Evolutionary conservation across 345 rosid species (phyloP).

Genomic region (Hibiscus tridactylites): DNA sequence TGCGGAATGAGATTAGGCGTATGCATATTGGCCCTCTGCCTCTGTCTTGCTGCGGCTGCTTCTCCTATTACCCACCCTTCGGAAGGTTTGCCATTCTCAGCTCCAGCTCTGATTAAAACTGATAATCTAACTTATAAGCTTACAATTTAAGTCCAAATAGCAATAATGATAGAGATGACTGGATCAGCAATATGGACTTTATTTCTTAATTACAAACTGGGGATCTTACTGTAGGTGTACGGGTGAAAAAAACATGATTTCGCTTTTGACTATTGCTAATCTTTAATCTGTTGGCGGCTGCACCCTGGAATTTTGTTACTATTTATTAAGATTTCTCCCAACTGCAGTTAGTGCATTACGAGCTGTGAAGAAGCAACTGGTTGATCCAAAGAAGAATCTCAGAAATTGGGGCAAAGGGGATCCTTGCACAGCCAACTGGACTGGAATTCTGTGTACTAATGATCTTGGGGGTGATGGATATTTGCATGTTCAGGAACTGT

Average conservation of each 20-base stretch:
- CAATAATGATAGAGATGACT: background rate
- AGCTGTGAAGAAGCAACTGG: constrained; percentile 38
- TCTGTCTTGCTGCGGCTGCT: constrained; percentile 13
- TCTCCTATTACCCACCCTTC: constrained; percentile 39
- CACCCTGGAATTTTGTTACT: background rate
- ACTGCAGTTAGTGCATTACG: constrained; percentile 59
- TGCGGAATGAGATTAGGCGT: background rate
- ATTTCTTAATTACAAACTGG: background rate
- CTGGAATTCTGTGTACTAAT: constrained; percentile 54
- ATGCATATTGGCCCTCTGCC: background rate
- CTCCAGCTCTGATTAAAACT: background rate
- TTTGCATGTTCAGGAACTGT: constrained; percentile 68
- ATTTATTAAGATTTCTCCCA: constrained; percentile 12
- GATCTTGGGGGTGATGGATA: constrained; percentile 36
- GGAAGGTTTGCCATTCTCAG: constrained; percentile 36
- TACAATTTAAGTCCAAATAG: background rate
- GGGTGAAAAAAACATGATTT: background rate
- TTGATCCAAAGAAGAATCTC: constrained; percentile 50
- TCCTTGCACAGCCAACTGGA: constrained; percentile 84
- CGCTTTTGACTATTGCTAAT: background rate
- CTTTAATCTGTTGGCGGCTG: too few relatives aligned
- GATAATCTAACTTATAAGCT: background rate
- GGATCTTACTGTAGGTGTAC: background rate
- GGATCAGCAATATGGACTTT: background rate
- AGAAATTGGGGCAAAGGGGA: constrained; percentile 66